Percentiles rank a stretch among this genome's conserved stretches.
Conservation (phyloP, 345 rosid species). For the Draba incana region DNA sequence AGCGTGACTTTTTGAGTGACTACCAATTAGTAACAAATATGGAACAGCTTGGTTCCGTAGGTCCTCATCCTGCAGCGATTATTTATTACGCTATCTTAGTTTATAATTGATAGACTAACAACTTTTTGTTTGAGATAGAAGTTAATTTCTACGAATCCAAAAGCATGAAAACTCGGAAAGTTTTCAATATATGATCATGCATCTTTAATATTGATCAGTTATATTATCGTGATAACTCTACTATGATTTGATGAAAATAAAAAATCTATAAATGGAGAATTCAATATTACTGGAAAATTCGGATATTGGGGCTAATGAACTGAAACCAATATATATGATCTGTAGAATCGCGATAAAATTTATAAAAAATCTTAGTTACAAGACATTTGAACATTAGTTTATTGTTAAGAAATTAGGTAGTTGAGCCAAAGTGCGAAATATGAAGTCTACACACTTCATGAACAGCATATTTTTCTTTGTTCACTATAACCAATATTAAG, state of each 20-base stretch:
- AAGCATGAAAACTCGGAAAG: background rate
- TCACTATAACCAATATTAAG: background rate
- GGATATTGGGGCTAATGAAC: background rate
- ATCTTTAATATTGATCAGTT: background rate
- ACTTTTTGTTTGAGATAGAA: background rate
- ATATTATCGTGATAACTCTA: conserved; percentile 1
- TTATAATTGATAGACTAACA: conserved; percentile 18
- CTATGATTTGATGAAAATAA: conserved; percentile 6
- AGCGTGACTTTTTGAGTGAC: background rate
- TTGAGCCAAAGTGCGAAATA: conserved; percentile 6
- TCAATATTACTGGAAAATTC: background rate
- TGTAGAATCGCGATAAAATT: background rate
- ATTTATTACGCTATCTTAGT: conserved; percentile 11
- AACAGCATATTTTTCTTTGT: background rate
- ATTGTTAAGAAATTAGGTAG: background rate
- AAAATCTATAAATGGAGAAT: background rate
- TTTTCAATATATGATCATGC: background rate
- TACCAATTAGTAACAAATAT: conserved; percentile 11
- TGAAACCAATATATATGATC: too few species aligned
- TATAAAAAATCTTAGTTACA: background rate
- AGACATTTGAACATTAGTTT: background rate
- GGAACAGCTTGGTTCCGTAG: conserved; percentile 6
- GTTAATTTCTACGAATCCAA: background rate
- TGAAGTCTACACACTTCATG: background rate
- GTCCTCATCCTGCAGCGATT: conserved; percentile 5